Conservation (phyloP, 2,329 filamentous ascomycete genomes). For the Hymenotorrendiella dingleyae region DNA sequence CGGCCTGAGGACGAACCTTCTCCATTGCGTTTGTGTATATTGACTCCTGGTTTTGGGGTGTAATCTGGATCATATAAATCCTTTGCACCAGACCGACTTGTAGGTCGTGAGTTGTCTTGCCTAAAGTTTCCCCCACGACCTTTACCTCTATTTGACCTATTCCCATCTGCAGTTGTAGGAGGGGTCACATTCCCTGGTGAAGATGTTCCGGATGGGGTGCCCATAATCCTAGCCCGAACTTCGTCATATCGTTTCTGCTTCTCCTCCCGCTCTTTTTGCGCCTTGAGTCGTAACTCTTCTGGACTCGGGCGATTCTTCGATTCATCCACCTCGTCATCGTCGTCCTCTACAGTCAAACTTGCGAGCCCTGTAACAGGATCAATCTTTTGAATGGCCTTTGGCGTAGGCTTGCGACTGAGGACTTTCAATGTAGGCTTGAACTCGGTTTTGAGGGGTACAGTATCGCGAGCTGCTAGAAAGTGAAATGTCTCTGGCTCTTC, state of each 20-base stretch:
- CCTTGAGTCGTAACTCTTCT: slow-evolving; percentile 72
- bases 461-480: slow-evolving; percentile 62
- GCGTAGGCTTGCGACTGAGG: slow-evolving; percentile 72
- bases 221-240: slow-evolving; percentile 81
- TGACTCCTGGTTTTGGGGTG: slow-evolving; percentile 54
- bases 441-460: slow-evolving; percentile 58
- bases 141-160: slow-evolving; percentile 44
- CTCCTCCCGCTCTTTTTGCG: slow-evolving; percentile 76
- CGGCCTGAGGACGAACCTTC: slow-evolving; percentile 37
- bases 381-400: slow-evolving; percentile 51
- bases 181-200: slow-evolving; percentile 59
- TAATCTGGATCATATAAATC: slow-evolving; percentile 78
- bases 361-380: slow-evolving; percentile 47
- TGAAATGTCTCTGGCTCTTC: slow-evolving; percentile 70
- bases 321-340: slow-evolving; percentile 60
- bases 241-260: slow-evolving; percentile 89
- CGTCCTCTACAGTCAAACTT: slow-evolving; percentile 43
- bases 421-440: slow-evolving; percentile 83
- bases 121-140: slow-evolving; percentile 35
- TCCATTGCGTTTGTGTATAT: slow-evolving; percentile 38
- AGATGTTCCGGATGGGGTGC: slow-evolving; percentile 52
- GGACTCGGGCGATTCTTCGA: slow-evolving; percentile 60
- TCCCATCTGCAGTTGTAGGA: slow-evolving; percentile 43
- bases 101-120: slow-evolving; percentile 31
- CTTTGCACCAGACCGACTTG: slow-evolving; percentile 34